Percentiles rank a stretch among this genome's conserved stretches.
Evolutionary conservation across 345 rosid species (phyloP).

Genomic region (Populus davidiana): DNA sequence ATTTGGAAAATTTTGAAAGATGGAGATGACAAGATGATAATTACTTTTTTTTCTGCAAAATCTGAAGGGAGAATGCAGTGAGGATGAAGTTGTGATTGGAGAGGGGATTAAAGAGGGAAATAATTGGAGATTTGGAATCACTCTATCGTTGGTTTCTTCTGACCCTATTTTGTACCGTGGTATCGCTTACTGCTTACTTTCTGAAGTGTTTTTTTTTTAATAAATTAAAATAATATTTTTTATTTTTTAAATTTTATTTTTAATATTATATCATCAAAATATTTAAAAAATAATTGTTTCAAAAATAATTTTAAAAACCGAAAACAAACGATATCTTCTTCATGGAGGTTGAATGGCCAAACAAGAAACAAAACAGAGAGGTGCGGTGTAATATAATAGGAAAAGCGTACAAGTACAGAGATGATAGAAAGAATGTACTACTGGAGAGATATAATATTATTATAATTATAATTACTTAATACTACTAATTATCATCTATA

Average conservation of each 20-base stretch:
- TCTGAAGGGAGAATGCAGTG: neutral
- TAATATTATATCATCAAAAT: no score
- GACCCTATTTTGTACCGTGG: no score
- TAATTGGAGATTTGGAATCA: neutral
- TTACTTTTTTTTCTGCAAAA: neutral
- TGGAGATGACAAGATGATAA: neutral
- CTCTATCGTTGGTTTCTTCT: neutral
- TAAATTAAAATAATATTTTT: no score
- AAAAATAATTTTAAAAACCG: no score
- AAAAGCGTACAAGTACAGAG: conserved; percentile 10
- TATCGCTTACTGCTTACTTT: no score
- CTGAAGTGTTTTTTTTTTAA: no score
- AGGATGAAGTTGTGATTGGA: neutral
- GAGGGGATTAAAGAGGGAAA: no score
- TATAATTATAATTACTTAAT: neutral
- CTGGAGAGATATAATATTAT: neutral
- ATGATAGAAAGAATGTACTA: neutral
- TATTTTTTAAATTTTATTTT: no score
- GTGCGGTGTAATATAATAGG: conserved; percentile 25
- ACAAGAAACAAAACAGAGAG: conserved; percentile 19
- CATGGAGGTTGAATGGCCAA: conserved; percentile 1
- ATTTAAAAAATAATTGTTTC: no score
- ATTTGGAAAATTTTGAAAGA: neutral
- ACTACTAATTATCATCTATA: neutral
- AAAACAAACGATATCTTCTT: neutral